Evolutionary conservation across 73 alveolate genomes (phyloP).

Genomic region (Strombidium stylifer): DNA sequence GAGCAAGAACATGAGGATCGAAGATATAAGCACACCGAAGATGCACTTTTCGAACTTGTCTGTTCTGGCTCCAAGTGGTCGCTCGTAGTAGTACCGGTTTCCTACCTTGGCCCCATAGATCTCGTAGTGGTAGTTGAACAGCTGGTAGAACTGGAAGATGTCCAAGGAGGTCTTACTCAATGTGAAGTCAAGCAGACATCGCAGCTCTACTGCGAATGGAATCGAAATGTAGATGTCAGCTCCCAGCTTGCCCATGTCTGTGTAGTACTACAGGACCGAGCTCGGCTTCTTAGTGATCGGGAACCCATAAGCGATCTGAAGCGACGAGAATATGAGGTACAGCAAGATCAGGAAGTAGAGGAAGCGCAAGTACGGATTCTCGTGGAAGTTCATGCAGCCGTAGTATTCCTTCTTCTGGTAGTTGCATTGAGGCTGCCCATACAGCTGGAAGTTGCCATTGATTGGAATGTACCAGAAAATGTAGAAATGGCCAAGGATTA

Average conservation of each 20-base stretch:
- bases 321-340: constrained; percentile 78
- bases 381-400: constrained; percentile 50
- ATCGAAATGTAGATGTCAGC: constrained; percentile 78
- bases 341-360: constrained; percentile 82
- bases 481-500: constrained; percentile 27
- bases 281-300: constrained; percentile 85
- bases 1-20: constrained; percentile 65
- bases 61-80: constrained; percentile 46
- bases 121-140: constrained; percentile 87
- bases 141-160: constrained; percentile 91
- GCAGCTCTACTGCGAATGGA: constrained; percentile 94
- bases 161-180: constrained; percentile 93
- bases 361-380: constrained; percentile 45
- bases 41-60: constrained; percentile 58
- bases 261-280: no score
- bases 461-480: constrained; percentile 58
- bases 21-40: constrained; percentile 72
- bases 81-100: constrained; percentile 39
- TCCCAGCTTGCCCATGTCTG: no score
- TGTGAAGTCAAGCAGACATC: constrained; percentile 94
- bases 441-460: constrained; percentile 19
- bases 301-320: constrained; percentile 88
- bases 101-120: constrained; percentile 71
- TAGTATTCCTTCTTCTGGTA: constrained; percentile 11
- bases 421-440: constrained; percentile 34